These are phyloP conservation scores for Phytophthora aleatoria DNA, from an alignment of 352 stramenopile species.

Conservation along the genomic window DNA sequence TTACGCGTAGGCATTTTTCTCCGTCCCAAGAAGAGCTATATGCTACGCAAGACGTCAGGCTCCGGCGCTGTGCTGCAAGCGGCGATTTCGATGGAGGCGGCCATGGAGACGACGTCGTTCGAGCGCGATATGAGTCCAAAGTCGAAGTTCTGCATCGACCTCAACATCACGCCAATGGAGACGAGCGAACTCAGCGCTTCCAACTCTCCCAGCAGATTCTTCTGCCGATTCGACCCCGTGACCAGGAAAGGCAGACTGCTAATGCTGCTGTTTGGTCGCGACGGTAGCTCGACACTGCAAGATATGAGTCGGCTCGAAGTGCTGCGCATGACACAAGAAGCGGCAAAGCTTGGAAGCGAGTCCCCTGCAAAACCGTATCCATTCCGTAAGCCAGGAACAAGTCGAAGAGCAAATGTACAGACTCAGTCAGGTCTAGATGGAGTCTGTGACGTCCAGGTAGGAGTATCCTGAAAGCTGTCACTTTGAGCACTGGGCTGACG, in stretches of 20 bases:
- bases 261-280: constrained; percentile 53
- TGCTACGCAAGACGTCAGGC: constrained; percentile 18
- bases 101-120: constrained; percentile 18
- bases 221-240: constrained; percentile 44
- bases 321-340: constrained; percentile 61
- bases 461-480: constrained; percentile 29
- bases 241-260: constrained; percentile 33
- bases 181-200: constrained; percentile 28
- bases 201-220: constrained; percentile 34
- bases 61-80: constrained; percentile 5
- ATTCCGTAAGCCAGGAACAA: constrained; percentile 10
- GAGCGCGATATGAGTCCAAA: constrained; percentile 28
- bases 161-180: constrained; percentile 25
- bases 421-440: constrained; percentile 4
- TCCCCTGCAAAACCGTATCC: constrained; percentile 6
- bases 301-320: constrained; percentile 59
- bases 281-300: constrained; percentile 50
- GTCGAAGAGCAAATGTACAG: constrained; percentile 11
- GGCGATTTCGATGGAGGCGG: constrained; percentile 8
- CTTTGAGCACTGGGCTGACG: neutral
- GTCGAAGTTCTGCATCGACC: constrained; percentile 29
- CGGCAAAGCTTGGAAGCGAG: constrained; percentile 31
- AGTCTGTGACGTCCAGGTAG: constrained; percentile 44
- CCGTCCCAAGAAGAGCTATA: constrained; percentile 6
- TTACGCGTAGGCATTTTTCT: constrained; percentile 8